Evolutionary conservation across 2,329 filamentous ascomycete genomes (phyloP).

Genomic region (Hymenoscyphus linearis): DNA sequence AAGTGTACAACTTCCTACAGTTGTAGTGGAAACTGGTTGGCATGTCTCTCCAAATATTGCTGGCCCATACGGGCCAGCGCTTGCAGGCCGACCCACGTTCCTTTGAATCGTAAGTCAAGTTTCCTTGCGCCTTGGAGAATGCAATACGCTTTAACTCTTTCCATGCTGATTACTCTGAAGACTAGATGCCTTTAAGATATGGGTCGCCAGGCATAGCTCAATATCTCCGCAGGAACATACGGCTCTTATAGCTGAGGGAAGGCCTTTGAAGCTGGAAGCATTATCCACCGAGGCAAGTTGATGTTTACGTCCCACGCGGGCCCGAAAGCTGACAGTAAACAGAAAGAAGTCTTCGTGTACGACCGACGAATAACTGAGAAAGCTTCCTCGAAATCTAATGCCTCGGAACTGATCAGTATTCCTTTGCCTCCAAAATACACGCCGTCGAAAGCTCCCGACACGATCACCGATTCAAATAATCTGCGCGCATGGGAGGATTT

Average conservation of each 20-base stretch:
- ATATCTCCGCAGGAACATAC: conserved; percentile 79
- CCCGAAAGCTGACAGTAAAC: conserved; percentile 18
- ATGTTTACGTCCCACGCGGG: background rate
- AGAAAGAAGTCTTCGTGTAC: conserved; percentile 90
- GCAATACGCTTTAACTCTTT: background rate
- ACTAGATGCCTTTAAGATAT: conserved; percentile 78
- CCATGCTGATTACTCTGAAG: conserved; percentile 38
- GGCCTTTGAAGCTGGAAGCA: conserved; percentile 48
- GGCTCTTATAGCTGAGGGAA: conserved; percentile 73
- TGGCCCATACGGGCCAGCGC: conserved; percentile 88
- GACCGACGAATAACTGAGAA: conserved; percentile 70
- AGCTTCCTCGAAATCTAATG: conserved; percentile 41
- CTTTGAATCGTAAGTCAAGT: conserved; percentile 61
- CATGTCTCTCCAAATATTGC: conserved; percentile 87
- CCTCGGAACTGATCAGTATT: conserved; percentile 43
- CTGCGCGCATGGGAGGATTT: conserved; percentile 84
- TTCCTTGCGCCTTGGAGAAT: background rate
- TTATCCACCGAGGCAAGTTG: conserved; percentile 69
- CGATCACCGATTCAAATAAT: conserved; percentile 71
- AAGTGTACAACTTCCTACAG: conserved; percentile 22
- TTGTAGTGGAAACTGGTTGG: conserved; percentile 34
- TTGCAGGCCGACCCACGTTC: conserved; percentile 71
- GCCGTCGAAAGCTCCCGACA: conserved; percentile 69
- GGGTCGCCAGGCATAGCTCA: conserved; percentile 68
- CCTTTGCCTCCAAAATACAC: conserved; percentile 50